A percentile compares a stretch with the other conserved stretches of the same genome.
Evolutionary conservation across 1,139 yeast species (phyloP).

Genomic region (Debaryomycetaceae sp.): DNA sequence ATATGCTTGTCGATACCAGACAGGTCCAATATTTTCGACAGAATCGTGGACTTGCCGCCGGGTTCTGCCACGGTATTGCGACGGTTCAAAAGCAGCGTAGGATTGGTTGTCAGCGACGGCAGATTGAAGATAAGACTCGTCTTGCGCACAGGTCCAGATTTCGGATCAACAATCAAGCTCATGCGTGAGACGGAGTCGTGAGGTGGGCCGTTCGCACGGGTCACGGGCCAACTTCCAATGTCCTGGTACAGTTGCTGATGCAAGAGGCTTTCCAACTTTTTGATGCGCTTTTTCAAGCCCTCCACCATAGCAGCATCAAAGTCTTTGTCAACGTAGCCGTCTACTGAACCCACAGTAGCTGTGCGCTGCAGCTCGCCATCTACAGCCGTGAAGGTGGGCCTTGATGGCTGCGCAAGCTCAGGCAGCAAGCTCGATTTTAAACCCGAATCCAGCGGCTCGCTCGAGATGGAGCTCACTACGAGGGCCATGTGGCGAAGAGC

Average conservation of each 20-base stretch:
- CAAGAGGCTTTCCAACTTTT: constrained; percentile 51
- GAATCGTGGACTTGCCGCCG: constrained; percentile 3
- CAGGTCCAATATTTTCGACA: constrained; percentile 20
- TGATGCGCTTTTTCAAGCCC: constrained; percentile 50
- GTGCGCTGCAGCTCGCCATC: constrained; percentile 1
- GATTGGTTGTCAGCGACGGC: constrained; percentile 6
- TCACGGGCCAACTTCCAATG: constrained; percentile 46
- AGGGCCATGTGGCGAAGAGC: constrained; percentile 29
- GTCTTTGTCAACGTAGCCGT: constrained; percentile 11
- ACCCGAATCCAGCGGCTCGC: constrained; percentile 2
- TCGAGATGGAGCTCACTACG: constrained; percentile 22
- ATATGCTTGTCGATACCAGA: constrained; percentile 33
- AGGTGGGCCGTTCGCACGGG: constrained; percentile 1
- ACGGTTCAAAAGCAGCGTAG: constrained; percentile 14
- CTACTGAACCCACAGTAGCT: constrained; percentile 2
- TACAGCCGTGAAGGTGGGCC: constrained; percentile 1
- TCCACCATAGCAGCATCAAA: constrained; percentile 30
- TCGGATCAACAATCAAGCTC: constrained; percentile 12
- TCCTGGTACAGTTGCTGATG: constrained; percentile 58
- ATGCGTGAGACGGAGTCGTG: constrained; percentile 7
- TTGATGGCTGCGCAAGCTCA: too few species aligned
- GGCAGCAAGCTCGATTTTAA: too few species aligned
- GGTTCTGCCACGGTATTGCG: constrained; percentile 3
- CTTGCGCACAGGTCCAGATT: constrained; percentile 2
- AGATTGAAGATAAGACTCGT: background rate